Evolutionary conservation across 2,329 filamentous ascomycete species (phyloP), one percentile per base, ranked within the genome.

Genomic region (Rhynchosporium agropyri): DNA sequence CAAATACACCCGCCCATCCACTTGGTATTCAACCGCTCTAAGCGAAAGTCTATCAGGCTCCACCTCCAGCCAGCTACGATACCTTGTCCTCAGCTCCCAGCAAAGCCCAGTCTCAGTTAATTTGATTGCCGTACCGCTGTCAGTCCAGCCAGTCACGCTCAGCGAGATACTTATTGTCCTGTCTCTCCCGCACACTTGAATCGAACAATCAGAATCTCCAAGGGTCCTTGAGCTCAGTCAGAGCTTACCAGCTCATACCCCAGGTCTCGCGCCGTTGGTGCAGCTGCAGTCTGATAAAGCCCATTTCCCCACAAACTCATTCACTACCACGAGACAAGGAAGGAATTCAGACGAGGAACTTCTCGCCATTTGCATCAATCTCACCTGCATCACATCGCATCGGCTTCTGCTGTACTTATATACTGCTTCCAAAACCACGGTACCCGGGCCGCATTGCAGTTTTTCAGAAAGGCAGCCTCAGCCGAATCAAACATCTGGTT

Each of bases 31-130:
- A 43, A 13, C 15, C 9, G 20, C 8, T 38, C 26, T 53, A 53
- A 63, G 55, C 60, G 56, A 60, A 55, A 43, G 58, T 59, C 63
- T 20, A 59, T 59, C 63, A 61, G 50, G 4, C 31, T 49, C 31
- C 28, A 51, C 40, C 55, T 53, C 42, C 50, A 62, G 50, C 26
- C 33, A 10, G 40, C 31, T 46, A 20, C 20, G 20, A 20, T 20
- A 20, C 20, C 20, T 20, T 20, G 20, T 20, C 20, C 13, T 45
- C 26, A 54, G 36, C 50, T 33, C 31, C 9, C 36, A 33, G 31
- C 20, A 54, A 28, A 40, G 13, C 49, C 49, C 5, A 20, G 49
- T 51, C 49, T 51, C 49, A 51, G 33, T 54, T 40, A 20, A 54
- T 40, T 40, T 54, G 50, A 54, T 54, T 40, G 50, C 50, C 50